phyloP scores from a whole-genome alignment of 1,284 basidiomycete genomes.

The Cutaneotrichosporon dermatis region DNA sequence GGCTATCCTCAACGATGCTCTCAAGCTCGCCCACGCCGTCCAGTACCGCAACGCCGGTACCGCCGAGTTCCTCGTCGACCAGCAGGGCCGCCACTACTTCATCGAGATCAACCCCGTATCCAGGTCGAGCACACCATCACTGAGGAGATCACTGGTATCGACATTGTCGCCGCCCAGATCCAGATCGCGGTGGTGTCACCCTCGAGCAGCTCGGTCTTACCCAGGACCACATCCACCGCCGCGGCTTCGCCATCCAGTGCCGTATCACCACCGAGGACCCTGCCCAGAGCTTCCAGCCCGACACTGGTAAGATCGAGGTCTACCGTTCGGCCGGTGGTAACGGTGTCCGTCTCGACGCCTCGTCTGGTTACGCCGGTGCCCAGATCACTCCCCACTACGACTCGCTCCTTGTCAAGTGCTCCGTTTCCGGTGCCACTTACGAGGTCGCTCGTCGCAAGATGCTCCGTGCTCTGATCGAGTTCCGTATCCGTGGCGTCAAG shows the following conservation, averaged over 20 bases:
- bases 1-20: conserved; percentile 83
- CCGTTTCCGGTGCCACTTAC: conserved; percentile 94
- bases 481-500: conserved; percentile 99
- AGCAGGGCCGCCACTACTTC: conserved; percentile 93
- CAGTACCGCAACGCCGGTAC: conserved; percentile 96
- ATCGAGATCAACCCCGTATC: conserved; percentile 97
- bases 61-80: conserved; percentile 94
- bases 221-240: conserved; percentile 93
- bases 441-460: conserved; percentile 98
- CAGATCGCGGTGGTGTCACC: conserved; percentile 95
- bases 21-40: conserved; percentile 88
- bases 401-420: conserved; percentile 94
- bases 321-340: conserved; percentile 98
- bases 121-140: conserved; percentile 98
- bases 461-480: conserved; percentile 96
- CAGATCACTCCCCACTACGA: conserved; percentile 99
- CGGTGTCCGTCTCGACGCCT: conserved; percentile 94
- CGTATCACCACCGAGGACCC: conserved; percentile 99
- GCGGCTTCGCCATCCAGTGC: conserved; percentile 97
- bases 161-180: conserved; percentile 97
- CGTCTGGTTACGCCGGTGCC: conserved; percentile 96
- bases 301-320: conserved; percentile 98
- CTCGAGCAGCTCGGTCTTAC: conserved; percentile 91
- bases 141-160: conserved; percentile 98
- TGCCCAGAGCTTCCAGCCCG: conserved; percentile 85